Conservation (phyloP, 352 stramenopile species). For the Pythium brassicae region DNA sequence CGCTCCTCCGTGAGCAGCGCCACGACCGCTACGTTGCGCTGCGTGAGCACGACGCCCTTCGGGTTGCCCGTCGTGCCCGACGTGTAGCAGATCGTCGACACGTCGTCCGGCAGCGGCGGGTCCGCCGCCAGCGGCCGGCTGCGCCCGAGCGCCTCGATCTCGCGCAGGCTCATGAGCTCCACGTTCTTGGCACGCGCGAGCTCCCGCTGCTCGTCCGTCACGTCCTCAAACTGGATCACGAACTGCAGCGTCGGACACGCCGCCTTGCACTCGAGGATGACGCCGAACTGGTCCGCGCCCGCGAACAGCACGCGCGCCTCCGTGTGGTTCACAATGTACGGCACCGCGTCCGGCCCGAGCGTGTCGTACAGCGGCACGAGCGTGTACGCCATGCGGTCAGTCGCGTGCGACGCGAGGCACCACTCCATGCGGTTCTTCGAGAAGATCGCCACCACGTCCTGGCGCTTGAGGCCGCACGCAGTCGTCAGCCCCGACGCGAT, state of each 20-base stretch:
- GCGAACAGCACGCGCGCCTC: slow-evolving; percentile 56
- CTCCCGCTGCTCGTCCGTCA: slow-evolving; percentile 26
- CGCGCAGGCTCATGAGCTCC: slow-evolving; percentile 35
- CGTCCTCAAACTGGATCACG: slow-evolving; percentile 53
- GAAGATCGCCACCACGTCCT: slow-evolving; percentile 57
- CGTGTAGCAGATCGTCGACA: slow-evolving; percentile 95
- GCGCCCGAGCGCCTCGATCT: slow-evolving; percentile 35
- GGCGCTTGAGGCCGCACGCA: slow-evolving; percentile 30
- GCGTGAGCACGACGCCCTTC: slow-evolving; percentile 94
- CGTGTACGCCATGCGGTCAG: slow-evolving; percentile 58
- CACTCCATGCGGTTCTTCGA: slow-evolving; percentile 72
- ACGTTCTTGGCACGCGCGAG: slow-evolving; percentile 21
- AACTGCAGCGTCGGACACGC: slow-evolving; percentile 45
- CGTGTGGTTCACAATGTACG: slow-evolving; percentile 74
- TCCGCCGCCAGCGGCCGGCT: slow-evolving; percentile 39
- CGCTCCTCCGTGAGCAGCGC: slow-evolving; percentile 22
- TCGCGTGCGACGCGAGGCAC: slow-evolving; percentile 47
- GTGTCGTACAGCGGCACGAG: slow-evolving; percentile 81
- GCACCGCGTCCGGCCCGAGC: slow-evolving; percentile 60
- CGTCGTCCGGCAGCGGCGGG: slow-evolving; percentile 57
- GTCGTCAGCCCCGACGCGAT: slow-evolving; percentile 34
- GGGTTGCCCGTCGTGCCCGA: slow-evolving; percentile 95
- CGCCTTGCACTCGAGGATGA: slow-evolving; percentile 51
- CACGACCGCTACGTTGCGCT: slow-evolving; percentile 63
- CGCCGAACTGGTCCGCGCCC: slow-evolving; percentile 46